Percentiles rank a stretch among this genome's conserved stretches.
These are phyloP conservation scores for Limtongia smithiae DNA, from an alignment of 805 yeast species.

Conservation along the genomic window DNA sequence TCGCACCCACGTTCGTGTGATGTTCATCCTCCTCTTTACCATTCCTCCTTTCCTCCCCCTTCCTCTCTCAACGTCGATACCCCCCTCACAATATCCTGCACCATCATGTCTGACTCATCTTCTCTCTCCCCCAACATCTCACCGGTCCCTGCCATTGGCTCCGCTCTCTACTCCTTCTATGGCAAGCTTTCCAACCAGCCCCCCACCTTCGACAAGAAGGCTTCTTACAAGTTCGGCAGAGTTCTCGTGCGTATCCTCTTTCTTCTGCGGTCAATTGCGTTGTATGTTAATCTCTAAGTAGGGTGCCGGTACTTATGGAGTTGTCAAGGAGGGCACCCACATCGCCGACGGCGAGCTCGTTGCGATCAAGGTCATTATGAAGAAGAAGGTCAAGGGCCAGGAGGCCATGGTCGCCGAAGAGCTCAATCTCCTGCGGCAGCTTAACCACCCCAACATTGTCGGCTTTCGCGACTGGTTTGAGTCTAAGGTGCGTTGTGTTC, in stretches of 20 bases:
- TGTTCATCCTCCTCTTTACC: too few species aligned
- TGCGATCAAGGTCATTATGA: constrained; percentile 84
- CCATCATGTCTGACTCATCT: too few species aligned
- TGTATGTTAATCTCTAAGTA: background rate
- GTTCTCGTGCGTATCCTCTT: constrained; percentile 12
- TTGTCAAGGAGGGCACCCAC: constrained; percentile 72
- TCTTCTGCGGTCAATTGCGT: background rate
- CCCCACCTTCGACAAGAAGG: constrained; percentile 19
- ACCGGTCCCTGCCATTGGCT: constrained; percentile 1
- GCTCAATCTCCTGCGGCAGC: constrained; percentile 59
- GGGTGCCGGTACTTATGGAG: constrained; percentile 95
- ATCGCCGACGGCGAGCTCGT: constrained; percentile 60
- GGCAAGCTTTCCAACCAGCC: constrained; percentile 28
- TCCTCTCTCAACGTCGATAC: too few species aligned
- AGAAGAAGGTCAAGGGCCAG: constrained; percentile 77
- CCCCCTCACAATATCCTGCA: too few species aligned
- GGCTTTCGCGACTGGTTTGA: constrained; percentile 91
- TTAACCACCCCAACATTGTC: constrained; percentile 84
- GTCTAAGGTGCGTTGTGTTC: constrained; percentile 47
- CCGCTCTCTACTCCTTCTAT: constrained; percentile 19
- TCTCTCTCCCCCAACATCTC: too few species aligned
- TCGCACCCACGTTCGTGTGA: too few species aligned
- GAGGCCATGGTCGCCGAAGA: constrained; percentile 78
- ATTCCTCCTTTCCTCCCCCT: too few species aligned
- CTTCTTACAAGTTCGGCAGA: constrained; percentile 20